Conservation (phyloP, 2,329 filamentous ascomycete genomes). For the Monilinia fructicola region DNA sequence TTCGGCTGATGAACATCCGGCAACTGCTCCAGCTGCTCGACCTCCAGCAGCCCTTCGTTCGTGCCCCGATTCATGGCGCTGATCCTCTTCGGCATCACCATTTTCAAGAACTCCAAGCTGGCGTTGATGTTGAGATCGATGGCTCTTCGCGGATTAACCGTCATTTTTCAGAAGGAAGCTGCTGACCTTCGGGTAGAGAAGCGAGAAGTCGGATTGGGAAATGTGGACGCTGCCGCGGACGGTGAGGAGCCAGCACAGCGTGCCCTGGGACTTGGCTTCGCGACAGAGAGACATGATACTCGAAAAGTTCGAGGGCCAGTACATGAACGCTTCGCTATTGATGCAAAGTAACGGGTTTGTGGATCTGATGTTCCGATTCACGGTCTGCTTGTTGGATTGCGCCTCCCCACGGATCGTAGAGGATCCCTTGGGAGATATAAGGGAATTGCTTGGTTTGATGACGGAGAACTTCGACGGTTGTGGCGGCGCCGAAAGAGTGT, state of each 20-base stretch:
- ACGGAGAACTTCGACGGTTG: conserved; percentile 59
- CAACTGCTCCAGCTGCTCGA: conserved; percentile 46
- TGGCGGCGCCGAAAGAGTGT: conserved; percentile 67
- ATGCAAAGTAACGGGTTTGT: conserved; percentile 60
- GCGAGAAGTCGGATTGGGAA: conserved; percentile 64
- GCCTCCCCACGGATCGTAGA: conserved; percentile 65
- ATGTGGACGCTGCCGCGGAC: conserved; percentile 63
- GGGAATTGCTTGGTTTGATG: conserved; percentile 50
- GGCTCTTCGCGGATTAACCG: conserved; percentile 61
- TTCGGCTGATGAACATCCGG: conserved; percentile 55
- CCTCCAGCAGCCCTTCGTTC: conserved; percentile 52
- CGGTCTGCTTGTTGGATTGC: conserved; percentile 48
- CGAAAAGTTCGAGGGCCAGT: conserved; percentile 65
- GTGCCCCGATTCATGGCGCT: conserved; percentile 53
- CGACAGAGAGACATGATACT: conserved; percentile 56
- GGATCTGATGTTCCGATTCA: conserved; percentile 46
- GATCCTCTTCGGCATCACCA: conserved; percentile 50
- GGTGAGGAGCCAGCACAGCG: conserved; percentile 52
- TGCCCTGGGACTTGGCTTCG: conserved; percentile 52
- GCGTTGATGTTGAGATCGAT: conserved; percentile 63
- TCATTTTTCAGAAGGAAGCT: conserved; percentile 59
- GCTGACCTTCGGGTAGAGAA: conserved; percentile 61
- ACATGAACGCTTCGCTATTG: conserved; percentile 68
- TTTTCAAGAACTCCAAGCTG: conserved; percentile 60
- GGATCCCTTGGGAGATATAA: conserved; percentile 62